phyloP scores from a whole-genome alignment of 2,329 filamentous ascomycete species.

The Scopulariopsis brevicaulis region DNA sequence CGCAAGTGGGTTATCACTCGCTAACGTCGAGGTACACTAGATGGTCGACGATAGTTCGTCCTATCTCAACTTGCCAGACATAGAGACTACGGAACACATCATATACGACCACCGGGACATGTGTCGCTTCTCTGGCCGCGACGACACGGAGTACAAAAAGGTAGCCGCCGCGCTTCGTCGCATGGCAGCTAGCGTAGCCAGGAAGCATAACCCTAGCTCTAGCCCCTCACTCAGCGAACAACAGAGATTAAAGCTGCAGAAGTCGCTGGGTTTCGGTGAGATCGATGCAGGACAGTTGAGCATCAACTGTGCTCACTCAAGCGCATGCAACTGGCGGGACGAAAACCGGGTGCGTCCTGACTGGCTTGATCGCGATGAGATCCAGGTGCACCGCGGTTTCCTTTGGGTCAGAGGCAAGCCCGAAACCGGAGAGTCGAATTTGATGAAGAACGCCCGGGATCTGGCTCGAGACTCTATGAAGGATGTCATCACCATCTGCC shows the following conservation, averaged over 20 bases:
- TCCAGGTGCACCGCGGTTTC: neutral
- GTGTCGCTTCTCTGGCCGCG: slow-evolving; percentile 17
- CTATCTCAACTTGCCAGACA: slow-evolving; percentile 14
- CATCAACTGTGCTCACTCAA: neutral
- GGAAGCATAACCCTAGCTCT: neutral
- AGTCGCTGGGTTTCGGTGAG: neutral
- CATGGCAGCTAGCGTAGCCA: neutral
- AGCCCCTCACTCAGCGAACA: neutral
- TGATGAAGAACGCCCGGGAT: slow-evolving; percentile 29
- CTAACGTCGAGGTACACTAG: no score
- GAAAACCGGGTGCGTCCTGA: neutral
- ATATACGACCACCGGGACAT: slow-evolving; percentile 20
- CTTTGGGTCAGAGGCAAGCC: slow-evolving; percentile 31
- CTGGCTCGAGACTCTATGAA: slow-evolving; percentile 7
- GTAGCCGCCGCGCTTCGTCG: slow-evolving; percentile 11
- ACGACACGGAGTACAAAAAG: slow-evolving; percentile 20
- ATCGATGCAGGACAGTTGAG: neutral
- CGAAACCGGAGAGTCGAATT: slow-evolving; percentile 32
- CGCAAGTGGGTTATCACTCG: no score
- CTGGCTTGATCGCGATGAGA: neutral
- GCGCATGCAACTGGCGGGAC: neutral
- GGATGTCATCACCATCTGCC: neutral
- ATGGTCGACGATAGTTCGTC: slow-evolving; percentile 14
- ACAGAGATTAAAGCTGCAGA: neutral
- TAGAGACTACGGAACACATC: slow-evolving; percentile 21